These are phyloP conservation scores for Sphagnum tenellum DNA, from an alignment of 225 moss, liverwort and hornwort species.

Conservation along the genomic window DNA sequence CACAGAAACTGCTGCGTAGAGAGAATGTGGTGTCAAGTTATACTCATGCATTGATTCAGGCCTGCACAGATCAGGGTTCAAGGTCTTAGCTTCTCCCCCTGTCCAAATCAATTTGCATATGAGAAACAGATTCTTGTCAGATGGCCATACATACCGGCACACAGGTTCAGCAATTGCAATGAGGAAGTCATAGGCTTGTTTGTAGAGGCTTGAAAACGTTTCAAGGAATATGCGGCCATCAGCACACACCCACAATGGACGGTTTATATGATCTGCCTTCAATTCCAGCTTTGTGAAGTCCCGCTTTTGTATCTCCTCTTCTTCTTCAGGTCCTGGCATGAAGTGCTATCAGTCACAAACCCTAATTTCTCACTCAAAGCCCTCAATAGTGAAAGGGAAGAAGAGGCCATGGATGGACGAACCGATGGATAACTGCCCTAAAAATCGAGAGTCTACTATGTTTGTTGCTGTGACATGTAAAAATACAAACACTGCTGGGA, in stretches of 20 bases:
- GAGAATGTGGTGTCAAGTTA: constrained; percentile 80
- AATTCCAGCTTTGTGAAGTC: constrained; percentile 86
- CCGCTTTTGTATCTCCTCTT: constrained; percentile 52
- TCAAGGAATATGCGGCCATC: constrained; percentile 89
- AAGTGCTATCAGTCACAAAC: no score
- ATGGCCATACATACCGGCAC: constrained; percentile 44
- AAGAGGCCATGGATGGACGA: no score
- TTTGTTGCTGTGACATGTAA: no score
- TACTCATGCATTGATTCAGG: constrained; percentile 98
- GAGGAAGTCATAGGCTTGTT: constrained; percentile 94
- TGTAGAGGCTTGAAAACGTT: constrained; percentile 83
- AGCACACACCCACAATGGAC: constrained; percentile 90
- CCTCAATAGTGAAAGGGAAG: no score
- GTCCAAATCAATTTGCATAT: no score
- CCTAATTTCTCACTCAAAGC: no score
- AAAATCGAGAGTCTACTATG: no score
- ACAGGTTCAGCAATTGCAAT: constrained; percentile 97
- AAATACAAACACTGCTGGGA: no score
- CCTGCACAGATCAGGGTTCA: constrained; percentile 24
- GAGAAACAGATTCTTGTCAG: no score
- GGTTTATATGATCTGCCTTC: constrained; percentile 74
- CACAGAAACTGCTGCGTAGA: constrained; percentile 92
- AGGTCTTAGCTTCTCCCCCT: neutral
- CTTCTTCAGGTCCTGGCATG: constrained; percentile 3
- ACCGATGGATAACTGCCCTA: no score